Conservation (phyloP, 306 rosid species). For the Canavalia ensiformis region DNA sequence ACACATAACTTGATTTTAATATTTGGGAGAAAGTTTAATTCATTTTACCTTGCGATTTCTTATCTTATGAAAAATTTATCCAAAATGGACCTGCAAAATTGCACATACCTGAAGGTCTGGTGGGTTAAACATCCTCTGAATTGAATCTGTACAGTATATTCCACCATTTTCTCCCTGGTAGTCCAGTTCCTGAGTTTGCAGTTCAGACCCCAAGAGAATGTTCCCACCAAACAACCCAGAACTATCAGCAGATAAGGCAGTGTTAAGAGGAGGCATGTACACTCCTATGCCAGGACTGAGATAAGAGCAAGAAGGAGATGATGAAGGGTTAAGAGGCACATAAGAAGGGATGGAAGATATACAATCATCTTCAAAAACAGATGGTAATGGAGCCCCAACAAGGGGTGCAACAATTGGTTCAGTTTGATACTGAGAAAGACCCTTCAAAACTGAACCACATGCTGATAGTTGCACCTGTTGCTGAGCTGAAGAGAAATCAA, state of each 20-base stretch:
- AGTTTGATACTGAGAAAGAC: slow-evolving; percentile 61
- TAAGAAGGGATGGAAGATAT: slow-evolving; percentile 83
- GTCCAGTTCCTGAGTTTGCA: slow-evolving; percentile 83
- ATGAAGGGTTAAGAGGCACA: slow-evolving; percentile 69
- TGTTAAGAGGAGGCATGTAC: slow-evolving; percentile 66
- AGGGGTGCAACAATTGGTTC: slow-evolving; percentile 58
- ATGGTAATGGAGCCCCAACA: slow-evolving; percentile 58
- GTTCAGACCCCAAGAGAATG: slow-evolving; percentile 70
- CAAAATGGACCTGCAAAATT: not conserved
- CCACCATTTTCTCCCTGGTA: slow-evolving; percentile 85
- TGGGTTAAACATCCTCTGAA: slow-evolving; percentile 70
- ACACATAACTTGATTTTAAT: no score
- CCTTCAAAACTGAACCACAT: slow-evolving; percentile 66
- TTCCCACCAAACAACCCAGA: slow-evolving; percentile 67
- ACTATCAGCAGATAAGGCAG: slow-evolving; percentile 71
- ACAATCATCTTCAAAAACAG: slow-evolving; percentile 82
- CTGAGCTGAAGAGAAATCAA: slow-evolving; percentile 64
- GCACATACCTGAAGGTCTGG: slow-evolving; percentile 85
- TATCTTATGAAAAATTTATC: no score
- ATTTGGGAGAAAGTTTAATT: no score
- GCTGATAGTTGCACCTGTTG: slow-evolving; percentile 54
- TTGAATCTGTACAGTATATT: slow-evolving; percentile 71
- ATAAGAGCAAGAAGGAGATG: slow-evolving; percentile 80
- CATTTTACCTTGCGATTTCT: no score
- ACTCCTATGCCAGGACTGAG: slow-evolving; percentile 64